Evolutionary conservation across 2,329 filamentous ascomycete genomes (phyloP).

Genomic region (Aspergillus neotritici): DNA sequence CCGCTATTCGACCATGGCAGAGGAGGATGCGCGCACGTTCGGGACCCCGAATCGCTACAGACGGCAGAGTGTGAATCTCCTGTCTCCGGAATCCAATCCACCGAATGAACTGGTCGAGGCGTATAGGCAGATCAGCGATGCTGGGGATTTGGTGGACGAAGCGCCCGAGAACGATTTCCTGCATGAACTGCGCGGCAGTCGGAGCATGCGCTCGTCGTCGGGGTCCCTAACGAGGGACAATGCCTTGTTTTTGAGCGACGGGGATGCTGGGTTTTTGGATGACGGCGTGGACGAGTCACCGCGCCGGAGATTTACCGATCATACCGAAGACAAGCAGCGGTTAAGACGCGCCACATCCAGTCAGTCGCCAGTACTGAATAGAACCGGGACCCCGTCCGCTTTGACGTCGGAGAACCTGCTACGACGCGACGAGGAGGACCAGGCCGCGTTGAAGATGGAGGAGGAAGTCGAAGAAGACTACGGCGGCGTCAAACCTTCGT

Average conservation of each 20-base stretch:
- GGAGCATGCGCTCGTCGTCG: constrained; percentile 21
- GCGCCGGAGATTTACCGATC: constrained; percentile 31
- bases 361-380: constrained; percentile 37
- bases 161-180: constrained; percentile 24
- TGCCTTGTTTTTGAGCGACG: constrained; percentile 15
- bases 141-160: constrained; percentile 32
- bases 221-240: constrained; percentile 16
- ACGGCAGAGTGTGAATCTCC: constrained; percentile 18
- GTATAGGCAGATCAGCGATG: constrained; percentile 37
- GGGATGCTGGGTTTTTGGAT: constrained; percentile 31
- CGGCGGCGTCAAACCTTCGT: constrained; percentile 22
- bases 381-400: constrained; percentile 22
- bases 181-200: constrained; percentile 10
- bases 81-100: constrained; percentile 35
- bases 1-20: constrained; percentile 23
- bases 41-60: constrained; percentile 27
- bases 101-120: constrained; percentile 35
- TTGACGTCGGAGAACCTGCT: constrained; percentile 36
- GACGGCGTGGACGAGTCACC: constrained; percentile 30
- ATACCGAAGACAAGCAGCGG: constrained; percentile 35
- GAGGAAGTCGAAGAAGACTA: constrained; percentile 16
- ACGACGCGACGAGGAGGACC: constrained; percentile 28
- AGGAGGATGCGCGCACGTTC: constrained; percentile 16
- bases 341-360: constrained; percentile 35
- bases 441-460: constrained; percentile 15